Evolutionary conservation across 345 rosid species (phyloP).

Genomic region (Gossypium anomalum): DNA sequence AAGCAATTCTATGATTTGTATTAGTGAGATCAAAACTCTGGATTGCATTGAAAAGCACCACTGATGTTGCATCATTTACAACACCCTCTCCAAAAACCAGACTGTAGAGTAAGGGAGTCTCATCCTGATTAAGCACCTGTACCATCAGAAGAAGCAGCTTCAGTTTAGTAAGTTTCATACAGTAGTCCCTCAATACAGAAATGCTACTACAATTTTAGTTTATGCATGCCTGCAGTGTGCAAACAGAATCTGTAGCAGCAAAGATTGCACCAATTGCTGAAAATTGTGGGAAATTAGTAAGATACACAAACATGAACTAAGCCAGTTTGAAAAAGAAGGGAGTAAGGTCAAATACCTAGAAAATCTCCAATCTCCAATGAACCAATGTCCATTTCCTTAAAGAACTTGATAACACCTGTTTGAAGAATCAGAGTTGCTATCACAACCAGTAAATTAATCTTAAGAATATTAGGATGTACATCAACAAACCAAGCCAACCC

Average conservation of each 20-base stretch:
- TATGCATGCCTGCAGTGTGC: conserved; percentile 83
- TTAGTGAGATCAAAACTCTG: conserved; percentile 82
- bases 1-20: conserved; percentile 50
- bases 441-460: conserved; percentile 8
- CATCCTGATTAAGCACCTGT: conserved; percentile 94
- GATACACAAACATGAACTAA: conserved; percentile 3
- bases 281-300: conserved; percentile 23
- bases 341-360: conserved; percentile 46
- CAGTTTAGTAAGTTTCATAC: conserved; percentile 2
- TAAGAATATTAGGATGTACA: neutral
- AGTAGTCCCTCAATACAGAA: conserved; percentile 13
- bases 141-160: conserved; percentile 22
- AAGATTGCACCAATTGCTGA: conserved; percentile 99
- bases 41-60: conserved; percentile 94
- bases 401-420: conserved; percentile 69
- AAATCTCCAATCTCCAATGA: conserved; percentile 77
- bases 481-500: neutral
- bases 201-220: neutral
- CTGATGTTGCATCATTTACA: conserved; percentile 98
- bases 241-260: conserved; percentile 99
- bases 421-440: conserved; percentile 23
- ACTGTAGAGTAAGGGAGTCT: conserved; percentile 97
- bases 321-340: conserved; percentile 8
- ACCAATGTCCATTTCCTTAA: conserved; percentile 58
- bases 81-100: conserved; percentile 98